These are phyloP conservation scores for Phallus indusiatus DNA, from an alignment of 768 basidiomycete species.

Conservation along the genomic window DNA sequence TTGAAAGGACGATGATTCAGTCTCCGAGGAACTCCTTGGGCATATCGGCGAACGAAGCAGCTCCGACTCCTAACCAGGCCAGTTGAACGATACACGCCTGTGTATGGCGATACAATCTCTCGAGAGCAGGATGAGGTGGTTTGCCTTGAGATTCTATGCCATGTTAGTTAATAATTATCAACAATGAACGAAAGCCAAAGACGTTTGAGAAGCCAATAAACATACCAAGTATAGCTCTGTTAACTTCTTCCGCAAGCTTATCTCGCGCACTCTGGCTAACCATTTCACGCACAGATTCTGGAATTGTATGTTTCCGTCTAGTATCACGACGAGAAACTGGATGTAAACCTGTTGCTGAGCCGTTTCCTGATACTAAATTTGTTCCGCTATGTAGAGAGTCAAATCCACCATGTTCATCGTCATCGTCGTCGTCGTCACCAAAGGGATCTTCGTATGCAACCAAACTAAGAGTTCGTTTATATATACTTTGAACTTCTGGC, in stretches of 20 bases:
- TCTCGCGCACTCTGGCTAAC: slow-evolving; percentile 60
- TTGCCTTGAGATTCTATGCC: slow-evolving; percentile 65
- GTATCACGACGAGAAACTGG: background rate
- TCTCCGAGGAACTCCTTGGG: slow-evolving; percentile 59
- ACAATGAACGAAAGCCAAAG: background rate
- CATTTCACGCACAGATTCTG: slow-evolving; percentile 54
- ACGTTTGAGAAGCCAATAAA: slow-evolving; percentile 7
- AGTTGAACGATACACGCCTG: slow-evolving; percentile 60
- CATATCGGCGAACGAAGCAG: slow-evolving; percentile 77
- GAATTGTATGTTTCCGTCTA: background rate
- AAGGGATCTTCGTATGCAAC: slow-evolving; percentile 73
- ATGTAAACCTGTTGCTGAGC: background rate
- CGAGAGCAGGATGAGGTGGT: slow-evolving; percentile 60
- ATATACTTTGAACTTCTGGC: slow-evolving; percentile 52
- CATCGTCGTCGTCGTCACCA: slow-evolving; percentile 33
- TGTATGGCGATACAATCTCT: slow-evolving; percentile 70
- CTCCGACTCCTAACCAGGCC: slow-evolving; percentile 60
- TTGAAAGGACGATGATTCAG: slow-evolving; percentile 13
- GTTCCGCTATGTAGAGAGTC: background rate
- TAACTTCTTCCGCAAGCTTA: slow-evolving; percentile 64
- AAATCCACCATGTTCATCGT: background rate
- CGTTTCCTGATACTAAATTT: background rate
- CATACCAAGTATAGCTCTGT: slow-evolving; percentile 75
- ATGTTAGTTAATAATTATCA: too few relatives aligned
- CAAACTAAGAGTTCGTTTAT: slow-evolving; percentile 69